A percentile compares a stretch with the other conserved stretches of the same genome.
phyloP scores from a whole-genome alignment of 2,329 filamentous ascomycete species.

The Dothideomycetes sp. region DNA sequence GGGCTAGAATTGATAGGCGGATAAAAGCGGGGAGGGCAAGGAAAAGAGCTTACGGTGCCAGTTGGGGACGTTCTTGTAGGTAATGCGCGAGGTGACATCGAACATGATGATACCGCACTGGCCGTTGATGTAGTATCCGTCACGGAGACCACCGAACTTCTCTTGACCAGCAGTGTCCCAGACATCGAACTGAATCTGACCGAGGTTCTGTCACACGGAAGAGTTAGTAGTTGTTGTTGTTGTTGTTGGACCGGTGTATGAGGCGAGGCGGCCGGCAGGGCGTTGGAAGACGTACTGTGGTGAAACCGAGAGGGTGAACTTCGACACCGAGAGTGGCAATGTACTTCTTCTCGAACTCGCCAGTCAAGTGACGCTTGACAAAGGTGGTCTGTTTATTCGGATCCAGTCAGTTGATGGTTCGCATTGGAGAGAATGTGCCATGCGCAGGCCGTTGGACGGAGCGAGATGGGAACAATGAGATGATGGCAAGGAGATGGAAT shows the following conservation, averaged over 20 bases:
- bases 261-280: background rate
- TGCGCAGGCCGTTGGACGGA: background rate
- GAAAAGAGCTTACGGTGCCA: slow-evolving; percentile 82
- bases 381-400: slow-evolving; percentile 72
- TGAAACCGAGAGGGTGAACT: slow-evolving; percentile 96
- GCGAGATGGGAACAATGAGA: slow-evolving; percentile 5
- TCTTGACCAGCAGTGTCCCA: slow-evolving; percentile 99
- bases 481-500: no score
- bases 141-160: slow-evolving; percentile 98
- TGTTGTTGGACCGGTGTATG: slow-evolving; percentile 6
- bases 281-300: slow-evolving; percentile 64
- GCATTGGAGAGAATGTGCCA: background rate
- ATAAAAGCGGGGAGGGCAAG: slow-evolving; percentile 2
- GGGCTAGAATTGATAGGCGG: slow-evolving; percentile 1
- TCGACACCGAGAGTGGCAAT: slow-evolving; percentile 99
- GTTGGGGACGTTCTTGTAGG: slow-evolving; percentile 99
- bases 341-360: slow-evolving; percentile 99
- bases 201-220: slow-evolving; percentile 62
- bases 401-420: slow-evolving; percentile 5
- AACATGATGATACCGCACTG: slow-evolving; percentile 99
- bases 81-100: slow-evolving; percentile 97
- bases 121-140: slow-evolving; percentile 99
- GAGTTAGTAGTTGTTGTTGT: slow-evolving; percentile 19
- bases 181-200: slow-evolving; percentile 95
- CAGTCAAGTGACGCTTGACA: slow-evolving; percentile 99